Evolutionary conservation across 768 basidiomycete species (phyloP).

Genomic region (Mrakia frigida): DNA sequence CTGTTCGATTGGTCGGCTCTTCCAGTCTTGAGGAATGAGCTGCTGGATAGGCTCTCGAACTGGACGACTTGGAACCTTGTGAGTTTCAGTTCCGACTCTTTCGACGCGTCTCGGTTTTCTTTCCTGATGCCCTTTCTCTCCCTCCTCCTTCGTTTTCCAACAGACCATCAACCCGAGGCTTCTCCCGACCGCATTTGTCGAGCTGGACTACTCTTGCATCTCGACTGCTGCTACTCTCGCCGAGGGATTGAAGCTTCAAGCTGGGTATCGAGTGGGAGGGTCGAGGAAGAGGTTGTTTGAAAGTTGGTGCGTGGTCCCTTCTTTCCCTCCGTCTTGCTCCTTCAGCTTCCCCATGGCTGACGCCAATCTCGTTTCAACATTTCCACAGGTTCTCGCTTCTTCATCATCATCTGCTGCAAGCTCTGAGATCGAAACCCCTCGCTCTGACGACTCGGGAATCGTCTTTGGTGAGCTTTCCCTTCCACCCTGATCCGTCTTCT

Average conservation of each 20-base stretch:
- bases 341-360: too few relatives aligned
- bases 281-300: conserved; percentile 5
- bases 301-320: neutral
- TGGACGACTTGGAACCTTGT: conserved; percentile 11
- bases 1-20: neutral
- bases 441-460: neutral
- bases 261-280: conserved; percentile 1
- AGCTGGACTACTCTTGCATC: conserved; percentile 1
- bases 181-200: neutral
- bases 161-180: neutral
- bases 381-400: neutral
- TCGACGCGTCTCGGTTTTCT: neutral
- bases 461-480: neutral
- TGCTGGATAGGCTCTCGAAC: neutral
- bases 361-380: too few relatives aligned
- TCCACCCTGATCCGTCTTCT: neutral
- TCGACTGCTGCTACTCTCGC: neutral
- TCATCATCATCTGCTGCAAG: neutral
- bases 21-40: neutral
- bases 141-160: neutral
- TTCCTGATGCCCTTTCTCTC: neutral
- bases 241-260: conserved; percentile 7
- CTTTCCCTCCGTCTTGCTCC: too few relatives aligned
- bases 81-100: neutral
- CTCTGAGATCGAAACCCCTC: neutral